Evolutionary conservation across 108 stramenopile species (phyloP), one percentile per base, ranked within the genome.

Genomic region (Skeletonema potamos): DNA sequence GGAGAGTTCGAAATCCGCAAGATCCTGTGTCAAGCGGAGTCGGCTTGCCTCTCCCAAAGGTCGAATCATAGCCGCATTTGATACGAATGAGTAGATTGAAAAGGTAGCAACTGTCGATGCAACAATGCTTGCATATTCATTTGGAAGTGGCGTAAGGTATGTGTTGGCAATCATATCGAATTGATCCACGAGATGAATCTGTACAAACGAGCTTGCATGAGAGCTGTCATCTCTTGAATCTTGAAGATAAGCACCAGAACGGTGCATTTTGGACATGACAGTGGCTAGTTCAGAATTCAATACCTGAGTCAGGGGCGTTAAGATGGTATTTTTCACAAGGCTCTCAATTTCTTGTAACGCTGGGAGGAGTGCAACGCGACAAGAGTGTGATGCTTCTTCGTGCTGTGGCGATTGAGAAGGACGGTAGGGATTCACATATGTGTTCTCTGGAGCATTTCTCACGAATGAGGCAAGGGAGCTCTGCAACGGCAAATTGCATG

Each of bases 21-120:
- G 81, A 73, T 94, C 90, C 69, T 94, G 93, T 20, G 89, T 91
- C 29, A 94, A 33, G 55, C 86, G 81, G 66, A 94, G 71, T 30
- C 89, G 76, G 20, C 81, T 86, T 0, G 79, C 69, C 76, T 92
- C 91, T 0, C 85, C 84, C 58, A 94, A 54, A 5, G 93, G 91
- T n/a, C 93, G 80, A 29, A 94, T 78, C 55, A 94, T 64, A 12
- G 87, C 77, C 4, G 77, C 85, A 70, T 92, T 94, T 2, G 93
- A 94, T 2, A 94, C 86, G 56, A 92, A 92, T 22, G 82, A 83
- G 74, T 92, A 92, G 22, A 94, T 90, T 5, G 93, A 90, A 70
- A 82, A 94, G 24, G 73, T 85, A 8, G 91, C 86, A 26, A 94
- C 76, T 1, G 88, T 85, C 29, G 89, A 79, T 51, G 89, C 93